Evolutionary conservation across 768 basidiomycete species (phyloP).

Genomic region (Naganishia onofrii): DNA sequence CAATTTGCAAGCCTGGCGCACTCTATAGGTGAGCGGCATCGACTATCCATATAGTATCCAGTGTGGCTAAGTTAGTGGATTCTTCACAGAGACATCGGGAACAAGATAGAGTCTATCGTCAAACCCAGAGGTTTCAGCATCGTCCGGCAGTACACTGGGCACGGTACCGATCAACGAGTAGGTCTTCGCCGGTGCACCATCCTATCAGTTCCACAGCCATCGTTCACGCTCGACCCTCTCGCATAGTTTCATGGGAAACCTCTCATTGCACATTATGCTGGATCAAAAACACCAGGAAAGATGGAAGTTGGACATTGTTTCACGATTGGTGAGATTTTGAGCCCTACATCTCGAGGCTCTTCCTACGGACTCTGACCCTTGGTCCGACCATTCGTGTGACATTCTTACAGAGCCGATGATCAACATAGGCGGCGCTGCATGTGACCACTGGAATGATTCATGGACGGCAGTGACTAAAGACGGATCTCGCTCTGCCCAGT

Average conservation of each 20-base stretch:
- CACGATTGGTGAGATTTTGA: conserved; percentile 57
- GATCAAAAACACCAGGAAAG: conserved; percentile 84
- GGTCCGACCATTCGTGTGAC: neutral
- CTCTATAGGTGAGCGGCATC: conserved; percentile 65
- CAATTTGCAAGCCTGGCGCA: conserved; percentile 86
- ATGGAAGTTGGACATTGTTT: conserved; percentile 75
- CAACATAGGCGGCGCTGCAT: conserved; percentile 66
- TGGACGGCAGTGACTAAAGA: conserved; percentile 95
- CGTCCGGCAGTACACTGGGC: conserved; percentile 86
- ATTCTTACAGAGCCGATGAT: conserved; percentile 66
- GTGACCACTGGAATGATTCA: conserved; percentile 54
- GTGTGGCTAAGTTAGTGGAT: conserved; percentile 1
- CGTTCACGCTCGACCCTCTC: neutral
- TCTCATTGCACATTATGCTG: conserved; percentile 90
- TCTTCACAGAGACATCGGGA: conserved; percentile 47
- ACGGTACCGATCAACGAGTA: conserved; percentile 71
- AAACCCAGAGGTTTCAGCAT: conserved; percentile 78
- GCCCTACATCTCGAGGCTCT: conserved; percentile 55
- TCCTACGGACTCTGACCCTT: neutral
- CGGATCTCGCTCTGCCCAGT: conserved; percentile 88
- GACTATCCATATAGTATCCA: neutral
- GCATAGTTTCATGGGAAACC: conserved; percentile 73
- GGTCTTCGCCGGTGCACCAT: conserved; percentile 26
- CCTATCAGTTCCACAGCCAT: neutral
- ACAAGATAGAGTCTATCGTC: conserved; percentile 70